Percentiles rank a stretch among this genome's conserved stretches.
phyloP scores from a whole-genome alignment of 2,329 filamentous ascomycete species.

The Myriosclerotinia scirpicola region DNA sequence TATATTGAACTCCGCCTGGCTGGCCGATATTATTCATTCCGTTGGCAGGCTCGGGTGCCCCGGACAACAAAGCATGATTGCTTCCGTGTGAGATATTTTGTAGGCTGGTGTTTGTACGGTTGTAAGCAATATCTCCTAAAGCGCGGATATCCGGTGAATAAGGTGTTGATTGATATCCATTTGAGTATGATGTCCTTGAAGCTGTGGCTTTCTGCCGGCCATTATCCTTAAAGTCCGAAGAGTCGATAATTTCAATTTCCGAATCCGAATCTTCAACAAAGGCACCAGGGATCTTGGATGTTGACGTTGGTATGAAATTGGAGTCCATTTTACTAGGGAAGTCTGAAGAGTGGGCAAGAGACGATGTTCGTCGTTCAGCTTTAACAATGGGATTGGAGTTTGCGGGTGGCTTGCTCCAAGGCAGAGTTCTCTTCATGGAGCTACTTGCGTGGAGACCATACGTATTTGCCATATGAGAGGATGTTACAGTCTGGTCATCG shows the following conservation, averaged over 20 bases:
- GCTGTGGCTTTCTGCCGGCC: conserved; percentile 25
- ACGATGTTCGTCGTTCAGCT: conserved; percentile 5
- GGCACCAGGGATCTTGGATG: conserved; percentile 27
- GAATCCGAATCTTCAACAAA: conserved; percentile 37
- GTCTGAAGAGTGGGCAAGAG: not conserved
- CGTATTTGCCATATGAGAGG: not conserved
- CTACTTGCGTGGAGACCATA: not conserved
- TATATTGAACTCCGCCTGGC: not conserved
- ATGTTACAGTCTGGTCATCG: not conserved
- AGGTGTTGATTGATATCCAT: not conserved
- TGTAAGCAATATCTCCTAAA: conserved; percentile 25
- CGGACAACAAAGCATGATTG: conserved; percentile 33
- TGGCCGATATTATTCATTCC: not conserved
- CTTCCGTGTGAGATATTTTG: conserved; percentile 26
- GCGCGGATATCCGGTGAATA: conserved; percentile 27
- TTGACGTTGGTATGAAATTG: conserved; percentile 20
- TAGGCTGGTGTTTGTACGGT: conserved; percentile 21
- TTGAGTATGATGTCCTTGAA: not conserved
- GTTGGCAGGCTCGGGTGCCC: conserved; percentile 26
- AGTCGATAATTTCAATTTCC: conserved; percentile 39
- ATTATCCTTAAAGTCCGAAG: conserved; percentile 36
- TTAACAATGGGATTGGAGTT: not conserved
- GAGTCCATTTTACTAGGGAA: conserved; percentile 17
- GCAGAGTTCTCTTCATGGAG: not conserved
- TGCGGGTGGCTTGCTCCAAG: not conserved